phyloP scores from a whole-genome alignment of 768 basidiomycete species.

The Lactifluus volemus region DNA sequence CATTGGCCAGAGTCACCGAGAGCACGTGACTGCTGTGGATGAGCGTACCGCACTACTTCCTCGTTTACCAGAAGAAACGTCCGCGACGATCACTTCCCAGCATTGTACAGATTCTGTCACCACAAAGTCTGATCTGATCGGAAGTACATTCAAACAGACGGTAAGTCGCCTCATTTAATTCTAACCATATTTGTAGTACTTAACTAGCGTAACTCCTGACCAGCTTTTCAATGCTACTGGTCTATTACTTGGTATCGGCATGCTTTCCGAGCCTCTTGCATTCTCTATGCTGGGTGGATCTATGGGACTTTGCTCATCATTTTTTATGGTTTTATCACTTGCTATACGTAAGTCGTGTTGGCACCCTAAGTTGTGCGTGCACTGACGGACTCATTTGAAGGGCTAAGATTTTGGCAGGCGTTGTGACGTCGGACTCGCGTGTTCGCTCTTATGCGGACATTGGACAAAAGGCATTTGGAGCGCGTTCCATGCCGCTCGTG shows the following conservation, averaged over 20 bases:
- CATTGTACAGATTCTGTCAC: neutral
- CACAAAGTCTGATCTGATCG: neutral
- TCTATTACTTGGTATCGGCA: conserved; percentile 79
- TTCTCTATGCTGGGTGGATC: conserved; percentile 91
- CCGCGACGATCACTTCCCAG: neutral
- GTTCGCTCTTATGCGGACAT: conserved; percentile 85
- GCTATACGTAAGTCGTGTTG: conserved; percentile 66
- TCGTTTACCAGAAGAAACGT: neutral
- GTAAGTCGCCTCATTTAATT: conserved; percentile 2
- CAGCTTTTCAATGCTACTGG: conserved; percentile 88
- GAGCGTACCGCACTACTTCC: conserved; percentile 12
- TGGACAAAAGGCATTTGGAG: conserved; percentile 82
- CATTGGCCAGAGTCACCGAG: neutral
- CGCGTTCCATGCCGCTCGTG: conserved; percentile 53
- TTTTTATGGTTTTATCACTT: conserved; percentile 71
- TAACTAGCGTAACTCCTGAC: neutral
- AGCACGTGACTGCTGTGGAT: neutral
- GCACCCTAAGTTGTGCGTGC: neutral
- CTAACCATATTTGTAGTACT: neutral
- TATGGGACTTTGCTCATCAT: conserved; percentile 65
- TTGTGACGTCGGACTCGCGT: conserved; percentile 61
- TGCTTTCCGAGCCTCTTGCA: conserved; percentile 84
- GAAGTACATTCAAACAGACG: conserved; percentile 23
- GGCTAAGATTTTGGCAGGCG: conserved; percentile 75
- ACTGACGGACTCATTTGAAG: conserved; percentile 30